Base-by-base conservation (phyloP, 257 asterid genomes). In the Mitragyna speciosa region DNA sequence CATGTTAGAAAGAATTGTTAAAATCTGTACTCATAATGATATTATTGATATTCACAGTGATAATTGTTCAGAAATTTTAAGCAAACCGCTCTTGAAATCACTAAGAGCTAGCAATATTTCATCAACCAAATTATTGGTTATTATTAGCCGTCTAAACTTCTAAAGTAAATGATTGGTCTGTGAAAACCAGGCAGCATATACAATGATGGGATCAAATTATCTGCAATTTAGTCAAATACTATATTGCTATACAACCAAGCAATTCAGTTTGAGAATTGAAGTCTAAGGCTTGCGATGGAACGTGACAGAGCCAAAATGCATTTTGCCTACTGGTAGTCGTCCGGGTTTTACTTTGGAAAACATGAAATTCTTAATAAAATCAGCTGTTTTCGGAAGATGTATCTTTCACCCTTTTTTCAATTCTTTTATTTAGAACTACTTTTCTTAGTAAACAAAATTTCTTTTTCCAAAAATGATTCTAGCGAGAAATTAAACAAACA, bases 151-250 rank as follows among this genome's bases (percentile, higher is more conserved):
- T 15, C 12, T 61, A 61, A 61, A 59, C 20, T 76, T 61, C 71
- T 61, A 20, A 61, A n/a, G 79, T 12, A 61, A 76, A 61, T 51
- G 72, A 76, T 61, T 47, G n/a, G 10, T 19, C 43, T 39, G 71
- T 75, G 79, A 30, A n/a, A 51, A 59, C 12, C 61, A 76, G 79
- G 43, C 26, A 59, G 43, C 4, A 76, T 61, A n/a, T 28, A 76
- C 43, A 43, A 76, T 61, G 66, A 59, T 47, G 72, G 19, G 59
- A 6, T 41, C 22, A 26, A 76, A 63, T 6, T 59, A 47, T 15
- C 47, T 14, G 43, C 76, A 10, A 28, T 26, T 26, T 63, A 26
- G 36, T 63, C 36, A 12, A 26, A 26, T 63, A 19, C 28, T 7
- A 59, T 24, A 36, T 36, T 36, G 41, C 41, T 59, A 59, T 24